Conservation (phyloP, 352 stramenopile species). For the Phytopythium aichiense region DNA sequence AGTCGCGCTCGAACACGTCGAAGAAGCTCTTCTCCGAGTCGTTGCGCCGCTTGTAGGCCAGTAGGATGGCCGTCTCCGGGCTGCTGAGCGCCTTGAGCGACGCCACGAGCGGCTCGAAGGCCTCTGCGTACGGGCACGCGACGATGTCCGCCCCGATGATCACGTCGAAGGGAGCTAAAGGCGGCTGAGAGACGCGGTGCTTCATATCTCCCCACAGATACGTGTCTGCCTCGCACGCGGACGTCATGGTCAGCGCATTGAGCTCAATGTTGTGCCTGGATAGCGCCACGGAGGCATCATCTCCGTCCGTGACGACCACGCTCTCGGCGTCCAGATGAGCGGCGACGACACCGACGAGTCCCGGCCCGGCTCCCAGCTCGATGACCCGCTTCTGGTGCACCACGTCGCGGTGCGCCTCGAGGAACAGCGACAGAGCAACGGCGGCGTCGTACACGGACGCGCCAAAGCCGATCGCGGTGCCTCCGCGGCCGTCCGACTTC, state of each 20-base stretch:
- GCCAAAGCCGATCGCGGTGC: constrained; percentile 70
- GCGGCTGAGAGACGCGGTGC: not conserved
- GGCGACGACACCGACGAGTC: constrained; percentile 69
- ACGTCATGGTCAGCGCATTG: constrained; percentile 23
- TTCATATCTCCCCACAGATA: constrained; percentile 63
- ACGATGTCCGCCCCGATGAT: constrained; percentile 81
- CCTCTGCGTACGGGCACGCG: constrained; percentile 70
- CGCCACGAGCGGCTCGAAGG: constrained; percentile 56
- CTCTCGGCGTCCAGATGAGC: constrained; percentile 35
- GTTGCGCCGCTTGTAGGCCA: constrained; percentile 78
- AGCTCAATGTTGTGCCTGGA: constrained; percentile 51
- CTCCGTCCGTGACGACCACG: constrained; percentile 71
- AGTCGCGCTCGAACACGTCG: constrained; percentile 36
- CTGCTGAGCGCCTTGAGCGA: constrained; percentile 44
- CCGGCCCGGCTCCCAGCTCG: constrained; percentile 70
- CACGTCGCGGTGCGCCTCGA: constrained; percentile 47
- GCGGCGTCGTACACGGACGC: constrained; percentile 81
- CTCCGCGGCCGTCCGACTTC: constrained; percentile 70
- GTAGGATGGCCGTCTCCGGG: constrained; percentile 41
- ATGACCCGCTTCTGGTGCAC: constrained; percentile 56
- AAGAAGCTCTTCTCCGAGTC: constrained; percentile 69
- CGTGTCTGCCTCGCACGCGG: constrained; percentile 24
- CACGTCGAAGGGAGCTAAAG: constrained; percentile 39
- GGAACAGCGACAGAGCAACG: constrained; percentile 73
- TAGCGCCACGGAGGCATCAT: constrained; percentile 60